Conservation (phyloP, 306 rosid species). For the Acacia melanoxylon region DNA sequence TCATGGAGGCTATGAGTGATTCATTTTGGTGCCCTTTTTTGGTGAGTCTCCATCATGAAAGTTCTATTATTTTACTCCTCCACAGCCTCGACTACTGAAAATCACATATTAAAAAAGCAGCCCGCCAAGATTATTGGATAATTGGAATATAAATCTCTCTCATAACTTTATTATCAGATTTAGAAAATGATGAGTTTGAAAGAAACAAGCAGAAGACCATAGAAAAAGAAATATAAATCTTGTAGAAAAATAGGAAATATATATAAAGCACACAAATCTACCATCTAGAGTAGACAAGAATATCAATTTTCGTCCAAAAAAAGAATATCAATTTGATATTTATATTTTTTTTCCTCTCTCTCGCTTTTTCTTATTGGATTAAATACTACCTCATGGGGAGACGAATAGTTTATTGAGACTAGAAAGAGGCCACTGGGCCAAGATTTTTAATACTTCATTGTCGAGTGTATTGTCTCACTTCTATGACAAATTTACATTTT, state of each 20-base stretch:
- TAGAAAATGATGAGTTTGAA: neutral
- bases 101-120: neutral
- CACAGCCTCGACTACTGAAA: neutral
- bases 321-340: no score
- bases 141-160: neutral
- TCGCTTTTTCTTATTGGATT: neutral
- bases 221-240: neutral
- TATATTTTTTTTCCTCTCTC: no score
- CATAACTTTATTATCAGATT: neutral
- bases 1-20: constrained; percentile 8
- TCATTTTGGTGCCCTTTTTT: neutral
- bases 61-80: neutral
- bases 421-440: neutral
- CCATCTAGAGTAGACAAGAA: neutral
- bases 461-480: no score
- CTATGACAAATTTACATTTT: no score
- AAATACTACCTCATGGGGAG: neutral
- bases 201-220: neutral
- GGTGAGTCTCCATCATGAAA: neutral
- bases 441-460: no score
- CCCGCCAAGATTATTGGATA: no score
- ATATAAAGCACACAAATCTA: neutral
- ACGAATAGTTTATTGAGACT: no score
- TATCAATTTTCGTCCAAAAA: no score
- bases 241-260: no score